Evolutionary conservation across 1,139 yeast species (phyloP), one percentile per base, ranked within the genome.

Genomic region (Taphrina populina): DNA sequence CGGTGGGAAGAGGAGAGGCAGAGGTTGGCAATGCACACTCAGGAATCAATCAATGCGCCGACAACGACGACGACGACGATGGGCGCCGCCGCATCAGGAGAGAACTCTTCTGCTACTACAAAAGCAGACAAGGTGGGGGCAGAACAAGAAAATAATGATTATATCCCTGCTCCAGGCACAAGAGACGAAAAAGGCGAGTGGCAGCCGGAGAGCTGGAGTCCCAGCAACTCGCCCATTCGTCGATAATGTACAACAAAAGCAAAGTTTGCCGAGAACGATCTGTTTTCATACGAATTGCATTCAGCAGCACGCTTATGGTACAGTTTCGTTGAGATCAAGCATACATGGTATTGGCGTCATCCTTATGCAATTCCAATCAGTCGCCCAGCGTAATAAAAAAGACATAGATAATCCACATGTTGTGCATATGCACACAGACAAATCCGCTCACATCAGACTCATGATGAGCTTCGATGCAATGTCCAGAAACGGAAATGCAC

Each of bases 401-500:
- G n/a, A n/a, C n/a, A n/a, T n/a, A n/a, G n/a, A n/a, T n/a, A n/a
- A n/a, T n/a, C n/a, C n/a, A n/a, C n/a, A n/a, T n/a, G n/a, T n/a
- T n/a, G n/a, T n/a, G n/a, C n/a, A n/a, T n/a, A n/a, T n/a, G n/a
- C n/a, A n/a, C n/a, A n/a, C n/a, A n/a, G n/a, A n/a, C n/a, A n/a
- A n/a, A n/a, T n/a, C n/a, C n/a, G 8, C 6, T 34, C 36, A 49
- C 54, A 49, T 49, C 40, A 49, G 21, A 24, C 46, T 37, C 39
- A 39, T 41, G 33, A 58, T 56, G 36, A 58, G 47, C 27, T 45
- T 46, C 30, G 54, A 46, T 15, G 57, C 56, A 21, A 58, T 33
- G 35, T 58, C 60, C 51, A 58, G 30, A 41, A 58, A 58, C 13
- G 60, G 60, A 27, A 58, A 56, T 11, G 59, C 56, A 21, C 57